Evolutionary conservation across 2,329 filamentous ascomycete genomes (phyloP).

Genomic region (Albifimbria verrucaria): DNA sequence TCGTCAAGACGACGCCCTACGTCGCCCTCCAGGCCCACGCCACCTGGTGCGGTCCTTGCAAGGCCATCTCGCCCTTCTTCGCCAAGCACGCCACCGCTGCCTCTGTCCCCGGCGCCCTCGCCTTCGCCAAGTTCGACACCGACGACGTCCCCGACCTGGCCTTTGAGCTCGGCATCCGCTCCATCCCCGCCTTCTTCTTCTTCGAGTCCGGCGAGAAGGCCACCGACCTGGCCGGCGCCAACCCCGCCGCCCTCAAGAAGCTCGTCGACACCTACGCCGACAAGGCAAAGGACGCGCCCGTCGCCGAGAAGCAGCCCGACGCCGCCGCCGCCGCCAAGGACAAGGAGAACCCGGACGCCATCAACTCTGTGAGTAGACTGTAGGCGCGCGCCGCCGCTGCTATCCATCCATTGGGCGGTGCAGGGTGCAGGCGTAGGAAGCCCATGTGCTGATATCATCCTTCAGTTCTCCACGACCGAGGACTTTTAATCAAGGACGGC

Average conservation of each 20-base stretch:
- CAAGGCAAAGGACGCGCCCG: slow-evolving; percentile 20
- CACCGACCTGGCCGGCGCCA: slow-evolving; percentile 41
- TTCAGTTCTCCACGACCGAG: slow-evolving; percentile 18
- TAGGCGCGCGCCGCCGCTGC: too few relatives aligned
- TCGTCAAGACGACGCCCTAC: slow-evolving; percentile 45
- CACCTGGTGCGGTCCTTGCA: slow-evolving; percentile 60
- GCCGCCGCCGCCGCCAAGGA: slow-evolving; percentile 7
- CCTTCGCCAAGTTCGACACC: slow-evolving; percentile 58
- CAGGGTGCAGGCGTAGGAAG: not conserved
- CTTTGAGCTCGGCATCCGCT: slow-evolving; percentile 45
- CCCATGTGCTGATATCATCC: slow-evolving; percentile 1
- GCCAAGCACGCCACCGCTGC: slow-evolving; percentile 35
- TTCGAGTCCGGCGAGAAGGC: slow-evolving; percentile 51
- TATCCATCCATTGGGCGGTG: not conserved
- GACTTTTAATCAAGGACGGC: slow-evolving; percentile 13
- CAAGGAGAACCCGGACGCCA: slow-evolving; percentile 10
- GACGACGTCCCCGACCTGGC: slow-evolving; percentile 51
- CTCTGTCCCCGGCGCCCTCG: slow-evolving; percentile 15
- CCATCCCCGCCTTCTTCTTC: slow-evolving; percentile 60
- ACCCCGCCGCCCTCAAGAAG: slow-evolving; percentile 29
- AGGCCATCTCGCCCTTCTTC: slow-evolving; percentile 55
- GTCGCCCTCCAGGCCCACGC: slow-evolving; percentile 58
- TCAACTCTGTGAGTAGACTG: slow-evolving; percentile 4
- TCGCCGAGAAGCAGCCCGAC: slow-evolving; percentile 8
- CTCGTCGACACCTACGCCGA: slow-evolving; percentile 17